Conservation (phyloP, 352 stramenopile species). For the Phytophthora constricta region DNA sequence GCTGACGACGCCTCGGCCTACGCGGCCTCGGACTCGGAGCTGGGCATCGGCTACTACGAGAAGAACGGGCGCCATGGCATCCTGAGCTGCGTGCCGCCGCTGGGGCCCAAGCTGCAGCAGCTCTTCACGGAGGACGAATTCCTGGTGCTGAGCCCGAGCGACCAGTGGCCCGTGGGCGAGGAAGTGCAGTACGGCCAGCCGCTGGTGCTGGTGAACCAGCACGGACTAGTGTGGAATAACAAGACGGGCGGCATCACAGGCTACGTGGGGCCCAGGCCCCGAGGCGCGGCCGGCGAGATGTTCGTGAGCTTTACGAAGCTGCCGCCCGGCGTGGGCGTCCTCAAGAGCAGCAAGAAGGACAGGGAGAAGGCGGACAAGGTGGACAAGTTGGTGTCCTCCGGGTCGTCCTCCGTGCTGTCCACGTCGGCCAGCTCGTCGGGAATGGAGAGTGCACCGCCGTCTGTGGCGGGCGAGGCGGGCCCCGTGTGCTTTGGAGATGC, state of each 20-base stretch:
- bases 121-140: conserved; percentile 89
- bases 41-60: conserved; percentile 85
- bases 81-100: conserved; percentile 78
- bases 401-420: conserved; percentile 27
- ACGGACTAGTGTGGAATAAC: conserved; percentile 89
- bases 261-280: conserved; percentile 76
- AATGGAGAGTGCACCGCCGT: conserved; percentile 14
- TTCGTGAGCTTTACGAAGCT: conserved; percentile 69
- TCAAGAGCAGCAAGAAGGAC: conserved; percentile 35
- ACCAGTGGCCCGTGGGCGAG: conserved; percentile 47
- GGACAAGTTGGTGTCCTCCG: conserved; percentile 12
- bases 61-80: conserved; percentile 89
- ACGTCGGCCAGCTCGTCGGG: conserved; percentile 28
- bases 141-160: conserved; percentile 69
- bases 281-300: conserved; percentile 77
- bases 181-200: conserved; percentile 76
- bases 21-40: conserved; percentile 5
- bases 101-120: conserved; percentile 71
- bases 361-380: conserved; percentile 30
- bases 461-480: conserved; percentile 13
- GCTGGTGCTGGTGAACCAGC: conserved; percentile 85
- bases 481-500: conserved; percentile 72
- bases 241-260: conserved; percentile 89
- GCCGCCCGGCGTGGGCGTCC: conserved; percentile 17
- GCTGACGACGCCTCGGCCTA: conserved; percentile 68